A percentile compares a stretch with the other conserved stretches of the same genome.
Conservation (phyloP, 1,139 yeast genomes). For the Geotrichum macrosporum region DNA sequence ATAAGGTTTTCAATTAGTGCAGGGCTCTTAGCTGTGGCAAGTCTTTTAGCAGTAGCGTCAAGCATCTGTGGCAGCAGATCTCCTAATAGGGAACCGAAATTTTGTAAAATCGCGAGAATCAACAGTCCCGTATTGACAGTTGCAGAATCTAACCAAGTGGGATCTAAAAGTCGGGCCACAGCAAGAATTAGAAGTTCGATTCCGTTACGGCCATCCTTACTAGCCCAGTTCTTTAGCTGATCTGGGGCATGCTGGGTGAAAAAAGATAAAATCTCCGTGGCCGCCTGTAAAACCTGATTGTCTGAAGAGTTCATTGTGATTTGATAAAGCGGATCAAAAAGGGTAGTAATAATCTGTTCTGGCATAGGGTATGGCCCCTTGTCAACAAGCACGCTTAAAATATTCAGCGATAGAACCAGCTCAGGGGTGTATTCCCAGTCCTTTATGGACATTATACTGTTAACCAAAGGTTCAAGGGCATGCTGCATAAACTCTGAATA, state of each 20-base stretch:
- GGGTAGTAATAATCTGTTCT: constrained; percentile 45
- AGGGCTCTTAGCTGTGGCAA: constrained; percentile 61
- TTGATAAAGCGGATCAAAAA: constrained; percentile 51
- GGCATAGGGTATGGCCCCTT: constrained; percentile 47
- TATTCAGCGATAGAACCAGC: constrained; percentile 61
- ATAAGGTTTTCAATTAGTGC: constrained; percentile 72
- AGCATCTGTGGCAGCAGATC: constrained; percentile 57
- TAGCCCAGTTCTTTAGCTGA: constrained; percentile 42
- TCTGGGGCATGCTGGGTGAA: constrained; percentile 51
- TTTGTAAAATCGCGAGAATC: constrained; percentile 49
- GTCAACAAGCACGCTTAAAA: constrained; percentile 57
- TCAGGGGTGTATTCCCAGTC: constrained; percentile 43
- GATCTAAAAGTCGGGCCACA: constrained; percentile 50
- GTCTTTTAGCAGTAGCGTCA: constrained; percentile 65
- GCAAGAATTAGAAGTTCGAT: constrained; percentile 40
- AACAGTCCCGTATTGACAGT: constrained; percentile 55
- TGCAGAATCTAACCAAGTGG: constrained; percentile 70
- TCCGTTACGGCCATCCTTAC: constrained; percentile 46
- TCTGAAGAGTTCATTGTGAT: constrained; percentile 59
- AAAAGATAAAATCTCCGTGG: constrained; percentile 69
- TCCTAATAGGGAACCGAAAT: constrained; percentile 51
- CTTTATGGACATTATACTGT: constrained; percentile 34
- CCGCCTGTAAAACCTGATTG: constrained; percentile 71
- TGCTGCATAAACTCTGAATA: constrained; percentile 45
- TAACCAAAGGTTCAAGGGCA: constrained; percentile 51